These are phyloP conservation scores for Pythium aristosporum DNA, from an alignment of 352 stramenopile genomes.

Conservation along the genomic window DNA sequence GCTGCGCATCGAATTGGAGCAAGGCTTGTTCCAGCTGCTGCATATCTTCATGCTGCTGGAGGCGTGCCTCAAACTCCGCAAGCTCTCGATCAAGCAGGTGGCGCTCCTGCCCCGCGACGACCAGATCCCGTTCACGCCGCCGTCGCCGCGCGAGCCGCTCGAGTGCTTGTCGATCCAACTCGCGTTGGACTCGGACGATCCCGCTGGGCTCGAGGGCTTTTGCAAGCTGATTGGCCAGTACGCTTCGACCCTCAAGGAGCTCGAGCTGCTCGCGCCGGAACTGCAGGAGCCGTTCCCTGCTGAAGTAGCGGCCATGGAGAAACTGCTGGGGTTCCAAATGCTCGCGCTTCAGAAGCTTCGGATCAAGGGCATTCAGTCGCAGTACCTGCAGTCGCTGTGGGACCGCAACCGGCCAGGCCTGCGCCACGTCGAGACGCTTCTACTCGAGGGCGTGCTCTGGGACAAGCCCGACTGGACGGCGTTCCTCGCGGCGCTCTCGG, in stretches of 20 bases:
- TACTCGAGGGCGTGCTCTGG: not conserved
- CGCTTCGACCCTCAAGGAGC: not conserved
- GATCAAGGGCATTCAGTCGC: not conserved
- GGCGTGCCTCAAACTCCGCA: not conserved
- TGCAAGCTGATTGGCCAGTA: not conserved
- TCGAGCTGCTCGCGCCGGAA: not conserved
- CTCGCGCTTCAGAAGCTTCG: not conserved
- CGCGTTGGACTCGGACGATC: not conserved
- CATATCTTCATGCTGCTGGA: not conserved
- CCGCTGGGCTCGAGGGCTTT: not conserved
- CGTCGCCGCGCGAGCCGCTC: not conserved
- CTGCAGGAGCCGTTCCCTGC: not conserved
- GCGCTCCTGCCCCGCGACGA: constrained; percentile 1
- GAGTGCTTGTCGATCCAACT: not conserved
- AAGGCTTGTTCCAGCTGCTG: not conserved
- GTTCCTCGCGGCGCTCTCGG: not conserved
- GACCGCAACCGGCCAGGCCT: not conserved
- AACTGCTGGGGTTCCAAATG: not conserved
- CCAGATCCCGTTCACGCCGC: not conserved
- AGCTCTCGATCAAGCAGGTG: constrained; percentile 2
- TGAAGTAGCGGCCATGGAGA: not conserved
- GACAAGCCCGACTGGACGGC: not conserved
- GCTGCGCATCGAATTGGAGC: not conserved
- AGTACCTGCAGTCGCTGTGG: not conserved
- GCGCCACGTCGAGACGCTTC: not conserved